Conservation (phyloP, 768 basidiomycete species). For the Tylopilus plumbeoviolaceoides region DNA sequence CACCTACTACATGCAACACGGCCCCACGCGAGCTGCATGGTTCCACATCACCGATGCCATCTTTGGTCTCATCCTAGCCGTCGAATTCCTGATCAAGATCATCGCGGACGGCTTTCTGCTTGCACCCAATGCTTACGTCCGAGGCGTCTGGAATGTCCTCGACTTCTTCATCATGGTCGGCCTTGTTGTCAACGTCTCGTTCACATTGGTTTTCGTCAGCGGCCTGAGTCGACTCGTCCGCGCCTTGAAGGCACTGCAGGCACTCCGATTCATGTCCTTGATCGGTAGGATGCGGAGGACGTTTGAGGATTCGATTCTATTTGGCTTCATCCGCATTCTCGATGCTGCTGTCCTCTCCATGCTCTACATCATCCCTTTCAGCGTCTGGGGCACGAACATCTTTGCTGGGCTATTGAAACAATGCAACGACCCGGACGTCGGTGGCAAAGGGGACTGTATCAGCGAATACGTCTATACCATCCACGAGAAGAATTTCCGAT, state of each 20-base stretch:
- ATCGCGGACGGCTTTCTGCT: conserved; percentile 90
- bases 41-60: too few species aligned
- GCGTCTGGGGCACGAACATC: conserved; percentile 92
- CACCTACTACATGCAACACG: too few species aligned
- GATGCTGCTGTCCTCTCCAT: conserved; percentile 88
- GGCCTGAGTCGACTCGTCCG: conserved; percentile 79
- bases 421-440: conserved; percentile 66
- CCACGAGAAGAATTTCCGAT: conserved; percentile 59
- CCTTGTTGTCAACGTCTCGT: conserved; percentile 68
- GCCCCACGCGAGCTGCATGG: too few species aligned
- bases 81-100: conserved; percentile 87
- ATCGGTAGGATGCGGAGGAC: conserved; percentile 83
- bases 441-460: conserved; percentile 63
- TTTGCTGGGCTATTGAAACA: conserved; percentile 81
- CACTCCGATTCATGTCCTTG: conserved; percentile 85
- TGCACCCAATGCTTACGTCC: conserved; percentile 87
- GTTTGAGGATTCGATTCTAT: conserved; percentile 81
- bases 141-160: conserved; percentile 87
- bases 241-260: conserved; percentile 82
- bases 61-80: conserved; percentile 60
- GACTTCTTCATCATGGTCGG: conserved; percentile 84
- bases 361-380: conserved; percentile 88
- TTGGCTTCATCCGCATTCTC: conserved; percentile 77
- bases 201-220: conserved; percentile 68
- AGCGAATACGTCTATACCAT: conserved; percentile 70